These are phyloP conservation scores for Trichosporon sp. DNA, from an alignment of 1,284 basidiomycete species.

Conservation along the genomic window DNA sequence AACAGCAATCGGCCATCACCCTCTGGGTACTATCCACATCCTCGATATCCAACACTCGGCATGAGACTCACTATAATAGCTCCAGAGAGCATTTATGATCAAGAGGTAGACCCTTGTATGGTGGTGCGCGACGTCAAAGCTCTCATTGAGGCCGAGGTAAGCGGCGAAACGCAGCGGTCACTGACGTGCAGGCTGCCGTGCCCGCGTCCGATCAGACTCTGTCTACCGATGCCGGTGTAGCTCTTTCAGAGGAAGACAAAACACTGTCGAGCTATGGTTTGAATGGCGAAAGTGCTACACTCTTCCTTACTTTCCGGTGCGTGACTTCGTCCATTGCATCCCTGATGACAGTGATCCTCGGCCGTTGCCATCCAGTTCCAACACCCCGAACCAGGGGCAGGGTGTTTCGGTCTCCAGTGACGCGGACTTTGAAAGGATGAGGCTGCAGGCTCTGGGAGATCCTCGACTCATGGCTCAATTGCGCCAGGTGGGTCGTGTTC, in stretches of 20 bases:
- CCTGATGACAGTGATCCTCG: conserved; percentile 17
- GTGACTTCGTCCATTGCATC: too few species aligned
- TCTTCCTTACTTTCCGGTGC: not conserved
- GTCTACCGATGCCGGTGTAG: conserved; percentile 48
- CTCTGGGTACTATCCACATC: too few species aligned
- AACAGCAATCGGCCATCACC: too few species aligned
- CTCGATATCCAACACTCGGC: conserved; percentile 11
- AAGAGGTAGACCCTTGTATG: conserved; percentile 86
- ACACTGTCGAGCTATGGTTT: conserved; percentile 49
- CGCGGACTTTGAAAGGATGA: conserved; percentile 85
- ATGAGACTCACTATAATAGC: conserved; percentile 83
- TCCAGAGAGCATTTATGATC: conserved; percentile 69
- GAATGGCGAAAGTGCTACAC: conserved; percentile 34
- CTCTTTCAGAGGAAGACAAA: conserved; percentile 39
- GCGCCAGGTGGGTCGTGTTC: conserved; percentile 61
- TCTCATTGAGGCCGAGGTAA: conserved; percentile 83
- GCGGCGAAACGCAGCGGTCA: too few species aligned
- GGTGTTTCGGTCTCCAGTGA: conserved; percentile 54
- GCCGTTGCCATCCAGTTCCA: conserved; percentile 32
- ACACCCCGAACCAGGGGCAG: conserved; percentile 48
- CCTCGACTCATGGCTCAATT: conserved; percentile 76
- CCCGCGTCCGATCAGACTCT: conserved; percentile 36
- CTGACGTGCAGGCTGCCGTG: conserved; percentile 40
- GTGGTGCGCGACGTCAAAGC: conserved; percentile 85
- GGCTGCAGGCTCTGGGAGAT: conserved; percentile 81